Evolutionary conservation across 2,329 filamentous ascomycete genomes (phyloP).

Genomic region (Alternaria arbusti): DNA sequence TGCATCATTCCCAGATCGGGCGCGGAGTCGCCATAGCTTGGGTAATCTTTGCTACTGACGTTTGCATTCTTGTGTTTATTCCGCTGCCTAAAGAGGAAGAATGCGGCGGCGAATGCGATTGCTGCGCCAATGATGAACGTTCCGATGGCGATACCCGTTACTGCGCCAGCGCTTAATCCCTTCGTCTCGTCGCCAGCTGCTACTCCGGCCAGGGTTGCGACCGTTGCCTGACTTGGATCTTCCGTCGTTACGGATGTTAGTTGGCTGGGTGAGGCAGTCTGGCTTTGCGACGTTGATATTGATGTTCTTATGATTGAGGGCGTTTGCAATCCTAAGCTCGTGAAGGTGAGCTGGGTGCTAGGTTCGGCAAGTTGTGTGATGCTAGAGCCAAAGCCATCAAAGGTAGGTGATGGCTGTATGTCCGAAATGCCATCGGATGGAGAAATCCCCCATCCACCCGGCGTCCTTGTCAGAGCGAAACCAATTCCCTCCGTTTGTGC

Average conservation of each 20-base stretch:
- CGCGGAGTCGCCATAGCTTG: conserved; percentile 26
- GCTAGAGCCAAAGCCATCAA: neutral
- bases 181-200: neutral
- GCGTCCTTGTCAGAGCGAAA: neutral
- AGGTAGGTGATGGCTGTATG: no score
- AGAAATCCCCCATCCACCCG: neutral
- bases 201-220: neutral
- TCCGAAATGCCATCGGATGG: neutral
- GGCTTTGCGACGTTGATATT: neutral
- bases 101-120: conserved; percentile 36
- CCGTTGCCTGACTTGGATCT: neutral
- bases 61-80: conserved; percentile 14
- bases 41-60: conserved; percentile 10
- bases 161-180: conserved; percentile 19
- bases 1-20: conserved; percentile 34
- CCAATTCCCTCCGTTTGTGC: neutral
- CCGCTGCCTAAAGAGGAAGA: conserved; percentile 39
- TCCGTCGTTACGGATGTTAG: neutral
- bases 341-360: neutral
- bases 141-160: conserved; percentile 30
- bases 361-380: neutral
- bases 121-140: conserved; percentile 35
- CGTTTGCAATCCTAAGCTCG: neutral
- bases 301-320: neutral
- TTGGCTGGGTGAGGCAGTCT: neutral